These are phyloP conservation scores for Zea mays DNA, from an alignment of 176 grass and related monocot genomes.

Conservation along the genomic window Zm-B73-REFERENCE-NAM-5.0 NC_050100.1:154760501-154761000, in stretches of 20 bases:
- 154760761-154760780: neutral
- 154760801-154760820: neutral
- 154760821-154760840: neutral
- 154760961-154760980: neutral
- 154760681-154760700: neutral
- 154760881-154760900: neutral
- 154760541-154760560: neutral
- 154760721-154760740: neutral
- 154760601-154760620: neutral
- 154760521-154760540: neutral
- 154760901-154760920: neutral
- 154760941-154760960: neutral
- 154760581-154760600: neutral
- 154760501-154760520: neutral
- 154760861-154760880: neutral
- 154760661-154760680: neutral
- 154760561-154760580: neutral
- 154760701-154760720: neutral
- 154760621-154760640: neutral
- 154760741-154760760: neutral
- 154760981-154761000: neutral
- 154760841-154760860: accelerated
- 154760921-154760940: neutral
- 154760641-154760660: neutral
- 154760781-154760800: neutral